Evolutionary conservation across 768 basidiomycete species (phyloP), one percentile per base, ranked within the genome.

Genomic region (Lepiota subincarnata): DNA sequence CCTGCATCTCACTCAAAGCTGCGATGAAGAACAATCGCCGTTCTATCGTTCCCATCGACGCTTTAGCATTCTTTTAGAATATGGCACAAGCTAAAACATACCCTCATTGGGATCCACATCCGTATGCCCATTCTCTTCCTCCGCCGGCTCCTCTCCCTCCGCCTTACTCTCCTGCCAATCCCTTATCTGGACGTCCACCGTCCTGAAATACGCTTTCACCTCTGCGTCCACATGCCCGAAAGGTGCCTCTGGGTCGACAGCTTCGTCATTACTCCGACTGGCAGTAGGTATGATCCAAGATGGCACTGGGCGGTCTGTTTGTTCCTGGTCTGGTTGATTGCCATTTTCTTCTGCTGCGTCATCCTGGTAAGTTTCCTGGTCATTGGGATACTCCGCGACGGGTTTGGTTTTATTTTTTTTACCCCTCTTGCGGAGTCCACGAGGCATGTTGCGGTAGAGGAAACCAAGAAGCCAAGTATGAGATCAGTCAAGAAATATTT

Each of bases 191-290:
- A 85, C 74, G 57, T 97, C 92, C 10, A 96, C 92, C 1, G 84
- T 91, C 41, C 87, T 73, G 62, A 97, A 96, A 70, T 98, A 98
- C 1, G 92, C 90, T 67, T 96, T 96, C 26, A 96, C 75, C 63
- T 96, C 94, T 16, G 81, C 79, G 59, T 96, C 93, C 6, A 96
- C 83, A 56, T 84, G 87, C 53, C 93, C 95, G 66, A 94, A 97
- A 1, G 94, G 93, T 40, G 89, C 87, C 55, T 91, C 89, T 13
- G 68, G 65, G 62, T 84, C 75, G 4, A 24, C 12, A 49, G 69
- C 50, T 48, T 77, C 75, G 36, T 72, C 64, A 3, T 46, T 55
- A n/a, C 65, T 51, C 28, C 66, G 61, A 41, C 39, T 54, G 31
- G 66, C 68, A 14, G 73, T 65, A 44, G 78, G 63, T 8, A 81